Base-by-base conservation (phyloP, 2,329 filamentous ascomycete genomes). In the Davidsoniella eucalypti region DNA sequence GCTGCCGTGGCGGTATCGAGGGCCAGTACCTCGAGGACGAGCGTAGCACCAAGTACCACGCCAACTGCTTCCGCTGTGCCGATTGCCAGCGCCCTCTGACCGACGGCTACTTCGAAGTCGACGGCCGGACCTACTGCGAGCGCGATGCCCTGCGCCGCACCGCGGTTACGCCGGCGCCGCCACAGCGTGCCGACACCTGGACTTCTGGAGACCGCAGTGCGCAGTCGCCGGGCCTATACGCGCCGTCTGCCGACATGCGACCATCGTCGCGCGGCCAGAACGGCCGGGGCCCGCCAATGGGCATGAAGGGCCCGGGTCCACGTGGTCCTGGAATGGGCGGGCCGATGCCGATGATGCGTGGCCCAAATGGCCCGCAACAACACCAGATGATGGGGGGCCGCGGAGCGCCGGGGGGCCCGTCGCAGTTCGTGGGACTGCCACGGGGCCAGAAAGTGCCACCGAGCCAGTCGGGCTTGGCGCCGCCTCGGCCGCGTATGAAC, bases 21-120 rank as follows among this genome's bases (percentile, higher is more conserved):
- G 92, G 92, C 0, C 82, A 88, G 57, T 98, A 94, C 59, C 71
- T 95, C 37, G 87, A 94, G 62, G 93, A 92, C 26, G 84, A 87
- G 58, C 65, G 69, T 38, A 69, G 72, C 33, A 73, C 78, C 57
- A 95, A 95, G 62, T 92, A 87, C 64, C 92, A 98, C 62, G 78
- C 86, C 0, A 71, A 76, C 6, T 98, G 92, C 65, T 86, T 98
- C 66, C 81, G 79, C 45, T 96, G 92, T 61, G 73, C 74, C 42
- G 82, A 86, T 57, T 96, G 90, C 61, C 76, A 78, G 29, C 66
- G 77, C 44, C 77, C 82, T 2, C 70, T 96, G 10, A 74, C 76
- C 17, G 82, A 90, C 42, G 90, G 92, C 54, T 96, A 96, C 63
- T 95, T 92, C 59, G 88, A 96, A 63, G 82, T 94, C 57, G 78